phyloP scores from a whole-genome alignment of 2,329 filamentous ascomycete species.

The Colletotrichum sp. region DNA sequence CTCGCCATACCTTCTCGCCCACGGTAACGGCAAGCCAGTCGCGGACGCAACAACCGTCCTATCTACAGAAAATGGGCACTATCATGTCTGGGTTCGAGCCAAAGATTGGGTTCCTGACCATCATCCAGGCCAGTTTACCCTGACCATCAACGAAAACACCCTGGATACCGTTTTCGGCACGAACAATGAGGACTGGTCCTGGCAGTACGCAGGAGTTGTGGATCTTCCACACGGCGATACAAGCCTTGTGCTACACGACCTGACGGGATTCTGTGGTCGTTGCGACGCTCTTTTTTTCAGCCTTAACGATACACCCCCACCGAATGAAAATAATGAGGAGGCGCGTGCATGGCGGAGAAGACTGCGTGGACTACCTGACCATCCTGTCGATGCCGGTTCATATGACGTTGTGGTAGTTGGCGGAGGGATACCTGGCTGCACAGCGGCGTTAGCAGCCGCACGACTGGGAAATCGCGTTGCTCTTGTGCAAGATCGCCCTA shows the following conservation, averaged over 20 bases:
- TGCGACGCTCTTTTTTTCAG: neutral
- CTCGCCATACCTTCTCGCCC: neutral
- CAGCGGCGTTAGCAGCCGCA: neutral
- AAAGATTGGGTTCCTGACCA: neutral
- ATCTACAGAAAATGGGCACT: neutral
- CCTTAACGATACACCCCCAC: neutral
- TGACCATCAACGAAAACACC: neutral
- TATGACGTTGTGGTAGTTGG: neutral
- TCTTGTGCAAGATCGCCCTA: neutral
- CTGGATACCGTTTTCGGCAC: neutral
- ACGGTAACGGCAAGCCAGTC: neutral
- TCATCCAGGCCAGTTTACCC: neutral
- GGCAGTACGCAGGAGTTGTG: neutral
- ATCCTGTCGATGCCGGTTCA: neutral
- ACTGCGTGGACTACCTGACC: neutral
- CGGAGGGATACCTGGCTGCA: neutral
- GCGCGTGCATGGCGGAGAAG: neutral
- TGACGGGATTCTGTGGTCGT: neutral
- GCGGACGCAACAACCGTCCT: neutral
- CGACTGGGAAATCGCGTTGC: neutral
- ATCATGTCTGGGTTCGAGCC: neutral
- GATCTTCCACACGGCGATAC: neutral
- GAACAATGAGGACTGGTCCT: neutral
- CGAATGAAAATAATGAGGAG: rapidly evolving
- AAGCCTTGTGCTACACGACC: rapidly evolving